These are phyloP conservation scores for Xylariaceae sp. DNA, from an alignment of 2,329 filamentous ascomycete genomes.

Conservation along the genomic window DNA sequence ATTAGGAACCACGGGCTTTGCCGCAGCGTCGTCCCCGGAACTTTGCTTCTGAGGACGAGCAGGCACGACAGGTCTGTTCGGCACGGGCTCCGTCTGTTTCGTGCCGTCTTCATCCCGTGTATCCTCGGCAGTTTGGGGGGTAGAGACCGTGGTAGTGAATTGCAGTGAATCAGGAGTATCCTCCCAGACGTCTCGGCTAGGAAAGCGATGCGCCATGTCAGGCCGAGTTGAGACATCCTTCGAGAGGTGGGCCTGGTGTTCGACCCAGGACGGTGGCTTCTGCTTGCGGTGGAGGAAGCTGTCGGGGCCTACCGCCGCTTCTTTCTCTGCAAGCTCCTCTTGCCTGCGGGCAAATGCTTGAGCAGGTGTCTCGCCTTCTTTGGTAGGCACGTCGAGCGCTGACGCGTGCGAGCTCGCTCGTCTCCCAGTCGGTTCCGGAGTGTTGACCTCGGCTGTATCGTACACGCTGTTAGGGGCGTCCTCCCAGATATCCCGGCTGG, in stretches of 20 bases:
- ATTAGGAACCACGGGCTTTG: constrained; percentile 40
- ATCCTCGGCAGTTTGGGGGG: constrained; percentile 36
- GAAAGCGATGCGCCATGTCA: constrained; percentile 63
- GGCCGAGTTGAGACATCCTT: constrained; percentile 43
- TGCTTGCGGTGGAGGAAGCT: constrained; percentile 47
- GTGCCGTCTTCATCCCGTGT: constrained; percentile 35
- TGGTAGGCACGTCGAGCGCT: constrained; percentile 25
- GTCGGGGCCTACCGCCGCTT: constrained; percentile 35
- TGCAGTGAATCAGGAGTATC: constrained; percentile 79
- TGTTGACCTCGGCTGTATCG: constrained; percentile 73
- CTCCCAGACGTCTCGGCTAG: constrained; percentile 91
- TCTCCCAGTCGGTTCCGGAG: constrained; percentile 56
- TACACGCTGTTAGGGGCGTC: constrained; percentile 83
- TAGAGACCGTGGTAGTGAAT: constrained; percentile 66
- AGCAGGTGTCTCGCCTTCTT: constrained; percentile 47
- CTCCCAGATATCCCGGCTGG: constrained; percentile 95
- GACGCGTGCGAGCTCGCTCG: constrained; percentile 31
- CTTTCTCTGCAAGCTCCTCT: constrained; percentile 56
- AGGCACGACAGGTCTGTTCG: constrained; percentile 49
- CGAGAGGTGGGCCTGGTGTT: constrained; percentile 41
- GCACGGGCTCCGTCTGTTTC: constrained; percentile 41
- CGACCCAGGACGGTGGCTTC: constrained; percentile 39
- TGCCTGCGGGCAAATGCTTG: constrained; percentile 60
- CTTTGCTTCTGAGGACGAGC: constrained; percentile 35
- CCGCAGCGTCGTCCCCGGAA: constrained; percentile 21